Percentiles rank a stretch among this genome's conserved stretches.
Evolutionary conservation across 345 rosid species (phyloP).

Genomic region (Pistacia vera): DNA sequence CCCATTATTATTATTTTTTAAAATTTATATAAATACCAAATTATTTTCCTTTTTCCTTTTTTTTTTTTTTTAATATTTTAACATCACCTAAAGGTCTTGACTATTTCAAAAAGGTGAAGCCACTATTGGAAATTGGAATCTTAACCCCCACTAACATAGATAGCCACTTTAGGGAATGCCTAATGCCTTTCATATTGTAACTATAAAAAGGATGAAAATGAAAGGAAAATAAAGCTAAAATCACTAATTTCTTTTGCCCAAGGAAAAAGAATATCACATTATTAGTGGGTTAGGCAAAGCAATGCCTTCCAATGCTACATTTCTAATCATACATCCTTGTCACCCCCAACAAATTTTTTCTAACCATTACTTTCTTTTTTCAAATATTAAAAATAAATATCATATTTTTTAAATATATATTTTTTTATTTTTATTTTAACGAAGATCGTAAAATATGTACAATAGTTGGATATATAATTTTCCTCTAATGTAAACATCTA

Average conservation of each 20-base stretch:
- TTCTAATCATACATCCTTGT: too few species aligned
- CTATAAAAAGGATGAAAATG: not conserved
- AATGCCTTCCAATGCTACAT: not conserved
- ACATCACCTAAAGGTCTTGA: not conserved
- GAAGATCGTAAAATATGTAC: too few species aligned
- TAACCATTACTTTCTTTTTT: too few species aligned
- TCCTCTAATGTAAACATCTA: too few species aligned
- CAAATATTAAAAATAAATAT: too few species aligned
- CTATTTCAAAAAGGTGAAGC: not conserved
- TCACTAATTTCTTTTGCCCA: not conserved
- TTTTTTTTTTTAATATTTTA: not conserved
- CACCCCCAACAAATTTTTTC: too few species aligned
- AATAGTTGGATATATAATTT: too few species aligned
- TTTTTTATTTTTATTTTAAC: too few species aligned
- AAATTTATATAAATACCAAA: not conserved
- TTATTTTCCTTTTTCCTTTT: not conserved
- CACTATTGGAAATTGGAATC: not conserved
- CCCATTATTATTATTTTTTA: too few species aligned
- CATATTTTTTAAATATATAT: too few species aligned
- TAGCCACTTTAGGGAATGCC: not conserved
- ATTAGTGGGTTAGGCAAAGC: slow-evolving; percentile 9
- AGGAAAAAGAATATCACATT: not conserved
- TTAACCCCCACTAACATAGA: not conserved
- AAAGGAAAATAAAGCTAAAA: not conserved
- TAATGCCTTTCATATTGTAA: not conserved